Percentiles rank a stretch among this genome's conserved stretches.
phyloP scores from a whole-genome alignment of 2,329 filamentous ascomycete species.

The Cladosporium colombiae region DNA sequence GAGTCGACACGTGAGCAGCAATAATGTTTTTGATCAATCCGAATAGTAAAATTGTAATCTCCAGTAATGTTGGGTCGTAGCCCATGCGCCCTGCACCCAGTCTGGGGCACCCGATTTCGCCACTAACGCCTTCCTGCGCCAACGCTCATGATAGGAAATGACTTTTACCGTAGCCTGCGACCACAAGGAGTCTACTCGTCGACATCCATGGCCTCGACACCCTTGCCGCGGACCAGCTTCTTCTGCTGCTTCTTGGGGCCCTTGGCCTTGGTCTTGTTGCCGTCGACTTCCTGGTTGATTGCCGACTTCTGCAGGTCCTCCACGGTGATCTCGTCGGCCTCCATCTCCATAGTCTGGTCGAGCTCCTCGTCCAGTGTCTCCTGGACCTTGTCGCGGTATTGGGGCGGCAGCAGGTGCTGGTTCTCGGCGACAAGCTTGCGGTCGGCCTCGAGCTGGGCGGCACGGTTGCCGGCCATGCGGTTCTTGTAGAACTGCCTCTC shows the following conservation, averaged over 20 bases:
- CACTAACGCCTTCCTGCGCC: slow-evolving; percentile 21
- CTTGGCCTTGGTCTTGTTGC: slow-evolving; percentile 42
- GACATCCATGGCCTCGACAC: slow-evolving; percentile 47
- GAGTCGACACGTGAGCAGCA: slow-evolving; percentile 1
- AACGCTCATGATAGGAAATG: slow-evolving; percentile 19
- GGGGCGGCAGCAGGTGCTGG: slow-evolving; percentile 79
- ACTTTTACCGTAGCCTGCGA: slow-evolving; percentile 16
- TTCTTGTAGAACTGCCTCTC: slow-evolving; percentile 94
- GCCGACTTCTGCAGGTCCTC: slow-evolving; percentile 19
- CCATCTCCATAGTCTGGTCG: slow-evolving; percentile 56
- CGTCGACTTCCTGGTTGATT: slow-evolving; percentile 44
- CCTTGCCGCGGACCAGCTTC: slow-evolving; percentile 47
- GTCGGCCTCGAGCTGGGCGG: slow-evolving; percentile 74
- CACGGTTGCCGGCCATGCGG: slow-evolving; percentile 88
- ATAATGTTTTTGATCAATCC: slow-evolving; percentile 9
- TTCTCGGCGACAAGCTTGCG: slow-evolving; percentile 88
- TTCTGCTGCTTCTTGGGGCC: slow-evolving; percentile 47
- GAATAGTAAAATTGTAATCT: slow-evolving; percentile 10
- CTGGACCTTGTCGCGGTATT: slow-evolving; percentile 46
- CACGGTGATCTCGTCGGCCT: slow-evolving; percentile 23
- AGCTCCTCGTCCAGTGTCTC: slow-evolving; percentile 60
- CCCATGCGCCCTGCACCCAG: slow-evolving; percentile 9
- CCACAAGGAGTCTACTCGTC: slow-evolving; percentile 34
- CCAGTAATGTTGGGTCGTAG: slow-evolving; percentile 8
- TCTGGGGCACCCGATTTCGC: slow-evolving; percentile 12